Percentiles rank a stretch among this genome's conserved stretches.
Evolutionary conservation across 1,284 basidiomycete species (phyloP).

Genomic region (Heterobasidion occidentale): DNA sequence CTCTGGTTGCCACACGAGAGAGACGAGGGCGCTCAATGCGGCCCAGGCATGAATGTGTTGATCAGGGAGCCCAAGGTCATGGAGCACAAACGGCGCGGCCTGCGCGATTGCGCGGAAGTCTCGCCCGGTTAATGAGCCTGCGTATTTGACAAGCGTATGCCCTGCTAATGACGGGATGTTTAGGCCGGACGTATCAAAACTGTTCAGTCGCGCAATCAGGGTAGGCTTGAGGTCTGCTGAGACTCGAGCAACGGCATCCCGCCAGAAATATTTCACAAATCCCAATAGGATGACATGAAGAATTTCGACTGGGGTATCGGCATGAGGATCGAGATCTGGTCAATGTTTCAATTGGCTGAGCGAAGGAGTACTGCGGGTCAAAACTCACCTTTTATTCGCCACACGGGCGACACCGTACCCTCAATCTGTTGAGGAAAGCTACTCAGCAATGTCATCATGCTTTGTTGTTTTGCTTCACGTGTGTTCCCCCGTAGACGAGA

Average conservation of each 20-base stretch:
- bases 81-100: slow-evolving; percentile 21
- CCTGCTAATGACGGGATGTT: slow-evolving; percentile 13
- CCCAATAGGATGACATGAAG: slow-evolving; percentile 28
- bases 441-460: neutral
- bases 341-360: slow-evolving; percentile 13
- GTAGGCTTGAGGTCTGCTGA: slow-evolving; percentile 9
- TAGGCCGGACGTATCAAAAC: slow-evolving; percentile 18
- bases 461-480: neutral
- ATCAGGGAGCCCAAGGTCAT: slow-evolving; percentile 15
- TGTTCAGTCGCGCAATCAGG: slow-evolving; percentile 15
- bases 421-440: neutral
- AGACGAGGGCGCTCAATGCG: slow-evolving; percentile 14
- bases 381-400: no score
- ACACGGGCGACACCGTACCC: no score
- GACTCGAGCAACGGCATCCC: slow-evolving; percentile 19
- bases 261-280: slow-evolving; percentile 30
- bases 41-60: slow-evolving; percentile 16
- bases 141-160: slow-evolving; percentile 21
- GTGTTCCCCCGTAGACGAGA: no score
- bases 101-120: slow-evolving; percentile 23
- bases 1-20: slow-evolving; percentile 20
- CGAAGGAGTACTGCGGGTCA: no score
- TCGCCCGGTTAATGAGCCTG: slow-evolving; percentile 20
- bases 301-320: slow-evolving; percentile 28
- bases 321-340: slow-evolving; percentile 22